These are phyloP conservation scores for Acanthamoeba culbertsoni DNA, from an alignment of 208 protist species.

Conservation along the genomic window DNA sequence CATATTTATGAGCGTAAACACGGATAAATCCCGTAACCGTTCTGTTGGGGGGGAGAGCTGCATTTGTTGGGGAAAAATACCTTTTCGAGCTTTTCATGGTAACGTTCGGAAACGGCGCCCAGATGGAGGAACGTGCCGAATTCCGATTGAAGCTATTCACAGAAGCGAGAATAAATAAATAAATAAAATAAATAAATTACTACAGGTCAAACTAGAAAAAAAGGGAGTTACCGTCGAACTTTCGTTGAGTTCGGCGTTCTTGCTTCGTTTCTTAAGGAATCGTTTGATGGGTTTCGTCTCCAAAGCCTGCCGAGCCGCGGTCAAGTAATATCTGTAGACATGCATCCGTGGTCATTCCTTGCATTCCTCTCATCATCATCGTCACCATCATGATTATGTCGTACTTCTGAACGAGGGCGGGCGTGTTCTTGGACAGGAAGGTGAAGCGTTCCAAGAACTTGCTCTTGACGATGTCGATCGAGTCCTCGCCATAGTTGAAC, in stretches of 20 bases:
- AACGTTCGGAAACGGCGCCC: slow-evolving; percentile 74
- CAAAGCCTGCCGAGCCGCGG: not conserved
- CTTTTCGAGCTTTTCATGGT: slow-evolving; percentile 60
- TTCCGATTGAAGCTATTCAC: slow-evolving; percentile 39
- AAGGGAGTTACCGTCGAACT: not conserved
- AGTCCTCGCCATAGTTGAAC: slow-evolving; percentile 98
- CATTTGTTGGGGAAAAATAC: not conserved
- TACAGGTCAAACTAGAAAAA: not conserved
- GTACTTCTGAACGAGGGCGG: slow-evolving; percentile 14
- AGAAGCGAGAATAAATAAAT: not conserved
- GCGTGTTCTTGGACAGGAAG: slow-evolving; percentile 85
- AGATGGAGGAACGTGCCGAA: slow-evolving; percentile 63
- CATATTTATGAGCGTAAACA: not conserved
- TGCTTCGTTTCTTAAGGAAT: not conserved
- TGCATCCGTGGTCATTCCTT: too few relatives aligned
- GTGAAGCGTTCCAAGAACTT: slow-evolving; percentile 92
- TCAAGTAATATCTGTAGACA: not conserved
- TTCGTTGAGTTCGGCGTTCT: not conserved
- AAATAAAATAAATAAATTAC: not conserved
- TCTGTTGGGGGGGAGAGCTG: not conserved
- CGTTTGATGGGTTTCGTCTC: not conserved
- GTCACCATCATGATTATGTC: too few relatives aligned
- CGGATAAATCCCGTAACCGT: too few relatives aligned
- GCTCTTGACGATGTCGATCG: slow-evolving; percentile 94
- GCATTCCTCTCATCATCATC: too few relatives aligned